These are phyloP conservation scores for Moesziomyces parantarcticus DNA, from an alignment of 1,284 basidiomycete genomes.

Conservation along the genomic window DNA sequence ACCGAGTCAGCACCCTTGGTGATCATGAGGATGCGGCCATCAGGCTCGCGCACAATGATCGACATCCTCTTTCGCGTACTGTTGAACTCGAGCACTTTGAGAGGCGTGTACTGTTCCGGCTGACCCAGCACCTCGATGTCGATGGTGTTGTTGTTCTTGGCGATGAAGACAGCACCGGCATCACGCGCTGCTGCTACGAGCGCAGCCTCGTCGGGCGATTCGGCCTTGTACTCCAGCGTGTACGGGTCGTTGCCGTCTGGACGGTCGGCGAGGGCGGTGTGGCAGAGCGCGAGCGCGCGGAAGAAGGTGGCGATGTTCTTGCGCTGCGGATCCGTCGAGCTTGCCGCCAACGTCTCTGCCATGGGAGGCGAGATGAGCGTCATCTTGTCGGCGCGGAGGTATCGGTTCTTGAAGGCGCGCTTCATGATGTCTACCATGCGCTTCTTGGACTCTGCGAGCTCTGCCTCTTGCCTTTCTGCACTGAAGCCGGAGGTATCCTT, in stretches of 20 bases:
- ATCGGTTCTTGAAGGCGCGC: slow-evolving; percentile 87
- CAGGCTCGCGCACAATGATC: slow-evolving; percentile 83
- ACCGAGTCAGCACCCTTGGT: slow-evolving; percentile 98
- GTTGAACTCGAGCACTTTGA: slow-evolving; percentile 92
- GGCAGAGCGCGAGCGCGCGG: slow-evolving; percentile 86
- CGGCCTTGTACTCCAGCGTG: slow-evolving; percentile 89
- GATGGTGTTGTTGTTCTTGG: slow-evolving; percentile 78
- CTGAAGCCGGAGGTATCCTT: slow-evolving; percentile 74
- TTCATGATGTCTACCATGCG: slow-evolving; percentile 83
- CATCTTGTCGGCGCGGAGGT: slow-evolving; percentile 81
- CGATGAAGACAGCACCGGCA: slow-evolving; percentile 89
- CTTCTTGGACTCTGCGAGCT: slow-evolving; percentile 77
- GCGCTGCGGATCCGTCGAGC: slow-evolving; percentile 73
- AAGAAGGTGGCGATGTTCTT: slow-evolving; percentile 84
- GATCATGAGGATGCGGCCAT: slow-evolving; percentile 83
- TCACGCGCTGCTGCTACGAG: slow-evolving; percentile 91
- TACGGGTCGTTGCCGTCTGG: slow-evolving; percentile 73
- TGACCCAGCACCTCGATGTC: slow-evolving; percentile 93
- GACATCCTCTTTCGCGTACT: slow-evolving; percentile 94
- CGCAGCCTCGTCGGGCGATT: slow-evolving; percentile 93
- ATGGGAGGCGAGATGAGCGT: slow-evolving; percentile 89
- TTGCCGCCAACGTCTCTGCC: slow-evolving; percentile 79
- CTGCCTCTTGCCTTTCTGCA: slow-evolving; percentile 71
- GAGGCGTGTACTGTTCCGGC: slow-evolving; percentile 80
- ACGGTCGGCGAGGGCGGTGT: slow-evolving; percentile 80